Conservation (phyloP, 345 rosid genomes). For the Eucalyptus urophylla region DNA sequence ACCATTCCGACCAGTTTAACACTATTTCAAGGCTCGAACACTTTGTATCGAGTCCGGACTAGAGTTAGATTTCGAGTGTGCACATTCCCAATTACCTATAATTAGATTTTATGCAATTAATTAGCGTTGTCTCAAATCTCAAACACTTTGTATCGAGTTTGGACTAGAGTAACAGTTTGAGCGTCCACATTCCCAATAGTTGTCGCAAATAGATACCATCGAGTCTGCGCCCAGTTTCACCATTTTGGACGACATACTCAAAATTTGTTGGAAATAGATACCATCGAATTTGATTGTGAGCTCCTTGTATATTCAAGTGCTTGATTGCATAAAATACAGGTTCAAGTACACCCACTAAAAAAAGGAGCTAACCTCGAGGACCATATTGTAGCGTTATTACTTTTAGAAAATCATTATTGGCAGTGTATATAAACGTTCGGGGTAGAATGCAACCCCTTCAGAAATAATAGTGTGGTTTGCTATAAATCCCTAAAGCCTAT, state of each 20-base stretch:
- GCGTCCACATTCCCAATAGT: not conserved
- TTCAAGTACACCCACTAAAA: not conserved
- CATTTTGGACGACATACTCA: not conserved
- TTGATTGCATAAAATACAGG: not conserved
- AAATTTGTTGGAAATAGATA: not conserved
- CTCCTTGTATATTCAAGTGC: not conserved
- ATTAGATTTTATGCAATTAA: not conserved
- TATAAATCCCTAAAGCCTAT: too few species aligned
- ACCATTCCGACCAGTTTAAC: not conserved
- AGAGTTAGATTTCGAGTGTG: not conserved
- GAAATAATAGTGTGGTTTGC: too few species aligned
- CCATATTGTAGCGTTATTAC: fast-evolving
- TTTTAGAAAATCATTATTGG: not conserved
- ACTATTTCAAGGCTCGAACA: not conserved
- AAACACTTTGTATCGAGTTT: not conserved
- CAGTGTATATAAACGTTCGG: fast-evolving
- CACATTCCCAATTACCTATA: not conserved
- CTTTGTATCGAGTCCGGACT: not conserved
- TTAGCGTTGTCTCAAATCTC: not conserved
- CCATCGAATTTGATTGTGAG: fast-evolving
- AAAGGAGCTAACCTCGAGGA: not conserved
- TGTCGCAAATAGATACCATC: too few species aligned
- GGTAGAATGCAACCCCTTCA: too few species aligned
- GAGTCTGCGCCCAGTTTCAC: fast-evolving
- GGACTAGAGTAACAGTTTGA: not conserved